phyloP scores from a whole-genome alignment of 139 green algal species.

The Picochlorum sp. region DNA sequence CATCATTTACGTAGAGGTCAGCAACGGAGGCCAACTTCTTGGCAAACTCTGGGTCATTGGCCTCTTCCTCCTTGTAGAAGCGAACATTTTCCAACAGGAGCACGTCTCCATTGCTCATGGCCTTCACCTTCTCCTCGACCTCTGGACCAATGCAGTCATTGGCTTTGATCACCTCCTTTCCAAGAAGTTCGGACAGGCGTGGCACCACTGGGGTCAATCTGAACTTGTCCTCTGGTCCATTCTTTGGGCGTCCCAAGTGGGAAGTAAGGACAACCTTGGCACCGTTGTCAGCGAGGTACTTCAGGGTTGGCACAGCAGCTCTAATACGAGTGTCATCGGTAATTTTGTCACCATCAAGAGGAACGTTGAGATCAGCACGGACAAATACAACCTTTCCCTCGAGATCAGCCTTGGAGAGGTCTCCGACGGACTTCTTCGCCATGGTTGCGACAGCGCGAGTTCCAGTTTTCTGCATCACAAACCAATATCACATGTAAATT shows the following conservation, averaged over 20 bases:
- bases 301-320: slow-evolving; percentile 91
- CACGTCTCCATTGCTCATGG: slow-evolving; percentile 72
- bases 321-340: slow-evolving; percentile 97
- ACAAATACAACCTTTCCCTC: slow-evolving; percentile 85
- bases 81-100: slow-evolving; percentile 91
- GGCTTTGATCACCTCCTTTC: slow-evolving; percentile 73
- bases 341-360: slow-evolving; percentile 91
- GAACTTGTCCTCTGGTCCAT: slow-evolving; percentile 91
- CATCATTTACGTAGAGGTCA: slow-evolving; percentile 97
- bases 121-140: slow-evolving; percentile 63
- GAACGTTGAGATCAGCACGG: slow-evolving; percentile 93
- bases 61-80: slow-evolving; percentile 98
- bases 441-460: slow-evolving; percentile 26
- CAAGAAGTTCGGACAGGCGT: slow-evolving; percentile 83
- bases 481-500: background rate
- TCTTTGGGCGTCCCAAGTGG: slow-evolving; percentile 95
- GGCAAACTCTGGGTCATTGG: slow-evolving; percentile 90
- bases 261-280: slow-evolving; percentile 94
- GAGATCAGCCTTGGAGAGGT: slow-evolving; percentile 85
- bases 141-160: slow-evolving; percentile 92
- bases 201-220: slow-evolving; percentile 47
- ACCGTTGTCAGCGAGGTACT: slow-evolving; percentile 92
- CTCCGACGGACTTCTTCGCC: slow-evolving; percentile 45
- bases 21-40: slow-evolving; percentile 91
- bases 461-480: slow-evolving; percentile 2